These are phyloP conservation scores for Neurospora discreta DNA, from an alignment of 495 filamentous ascomycete species.

Conservation along the genomic window DNA sequence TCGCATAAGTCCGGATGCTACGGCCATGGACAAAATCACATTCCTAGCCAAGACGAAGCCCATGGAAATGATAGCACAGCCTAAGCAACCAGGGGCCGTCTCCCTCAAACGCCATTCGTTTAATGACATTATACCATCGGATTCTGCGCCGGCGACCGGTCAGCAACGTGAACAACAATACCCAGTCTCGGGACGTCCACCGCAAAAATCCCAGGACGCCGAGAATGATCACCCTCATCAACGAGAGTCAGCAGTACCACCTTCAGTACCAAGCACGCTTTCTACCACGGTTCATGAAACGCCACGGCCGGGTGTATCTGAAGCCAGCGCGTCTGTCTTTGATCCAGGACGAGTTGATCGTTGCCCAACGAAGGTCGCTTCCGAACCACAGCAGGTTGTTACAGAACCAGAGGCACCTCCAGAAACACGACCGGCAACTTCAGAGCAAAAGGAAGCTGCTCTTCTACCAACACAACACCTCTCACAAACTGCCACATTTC, in stretches of 20 bases:
- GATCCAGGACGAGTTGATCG: background rate
- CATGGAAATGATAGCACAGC: background rate
- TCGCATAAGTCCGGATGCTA: constrained; percentile 1
- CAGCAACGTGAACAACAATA: background rate
- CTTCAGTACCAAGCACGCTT: background rate
- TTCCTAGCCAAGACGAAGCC: background rate
- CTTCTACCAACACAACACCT: background rate
- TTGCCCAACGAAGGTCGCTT: background rate
- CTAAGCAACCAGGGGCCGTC: background rate
- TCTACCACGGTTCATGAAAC: background rate
- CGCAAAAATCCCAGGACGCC: background rate
- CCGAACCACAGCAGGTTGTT: background rate
- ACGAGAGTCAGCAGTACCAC: background rate
- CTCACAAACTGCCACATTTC: background rate
- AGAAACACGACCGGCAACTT: background rate
- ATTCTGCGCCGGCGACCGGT: background rate
- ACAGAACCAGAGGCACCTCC: background rate
- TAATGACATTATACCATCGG: background rate
- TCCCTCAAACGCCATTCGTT: background rate
- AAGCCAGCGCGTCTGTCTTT: background rate
- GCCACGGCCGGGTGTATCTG: background rate
- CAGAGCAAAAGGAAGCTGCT: background rate
- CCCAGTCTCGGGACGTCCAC: background rate
- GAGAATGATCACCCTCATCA: background rate
- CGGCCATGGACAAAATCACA: background rate